Percentiles rank a stretch among this genome's conserved stretches.
phyloP scores from a whole-genome alignment of 1,284 basidiomycete species.

The Laetiporus sulphureus region DNA sequence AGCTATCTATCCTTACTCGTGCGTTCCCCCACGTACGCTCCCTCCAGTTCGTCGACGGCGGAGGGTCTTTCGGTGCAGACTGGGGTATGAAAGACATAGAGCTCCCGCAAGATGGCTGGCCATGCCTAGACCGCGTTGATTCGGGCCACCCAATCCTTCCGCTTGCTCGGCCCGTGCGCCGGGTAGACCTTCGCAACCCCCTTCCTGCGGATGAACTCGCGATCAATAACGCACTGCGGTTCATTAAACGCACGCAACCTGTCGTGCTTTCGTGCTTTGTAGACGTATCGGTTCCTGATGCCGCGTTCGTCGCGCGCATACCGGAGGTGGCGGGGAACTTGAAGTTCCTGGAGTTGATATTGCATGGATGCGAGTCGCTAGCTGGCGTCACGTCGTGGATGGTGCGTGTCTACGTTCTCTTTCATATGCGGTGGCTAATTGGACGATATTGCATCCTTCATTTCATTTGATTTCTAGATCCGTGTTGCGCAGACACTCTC shows the following conservation, averaged over 20 bases:
- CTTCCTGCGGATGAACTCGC: not conserved
- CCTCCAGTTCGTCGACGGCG: slow-evolving; percentile 5
- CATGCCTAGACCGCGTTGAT: slow-evolving; percentile 4
- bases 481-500: not conserved
- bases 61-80: not conserved
- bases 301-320: slow-evolving; percentile 1
- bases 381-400: slow-evolving; percentile 3
- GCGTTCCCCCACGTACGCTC: slow-evolving; percentile 1
- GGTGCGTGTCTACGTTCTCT: slow-evolving; percentile 1
- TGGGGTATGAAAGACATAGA: not conserved
- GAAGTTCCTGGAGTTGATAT: slow-evolving; percentile 1
- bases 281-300: not conserved
- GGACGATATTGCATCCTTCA: not conserved
- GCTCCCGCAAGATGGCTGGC: not conserved
- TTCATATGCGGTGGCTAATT: not conserved
- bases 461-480: slow-evolving; percentile 1
- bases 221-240: slow-evolving; percentile 2
- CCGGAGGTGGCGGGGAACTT: not conserved
- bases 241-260: slow-evolving; percentile 1
- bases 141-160: slow-evolving; percentile 1
- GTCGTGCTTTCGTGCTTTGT: slow-evolving; percentile 4
- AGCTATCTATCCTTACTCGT: not conserved
- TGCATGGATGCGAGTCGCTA: slow-evolving; percentile 1
- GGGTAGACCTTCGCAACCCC: slow-evolving; percentile 5
- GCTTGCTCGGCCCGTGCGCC: slow-evolving; percentile 4